Evolutionary conservation across 1,284 basidiomycete genomes (phyloP).

Genomic region (Heterobasidion annosum): DNA sequence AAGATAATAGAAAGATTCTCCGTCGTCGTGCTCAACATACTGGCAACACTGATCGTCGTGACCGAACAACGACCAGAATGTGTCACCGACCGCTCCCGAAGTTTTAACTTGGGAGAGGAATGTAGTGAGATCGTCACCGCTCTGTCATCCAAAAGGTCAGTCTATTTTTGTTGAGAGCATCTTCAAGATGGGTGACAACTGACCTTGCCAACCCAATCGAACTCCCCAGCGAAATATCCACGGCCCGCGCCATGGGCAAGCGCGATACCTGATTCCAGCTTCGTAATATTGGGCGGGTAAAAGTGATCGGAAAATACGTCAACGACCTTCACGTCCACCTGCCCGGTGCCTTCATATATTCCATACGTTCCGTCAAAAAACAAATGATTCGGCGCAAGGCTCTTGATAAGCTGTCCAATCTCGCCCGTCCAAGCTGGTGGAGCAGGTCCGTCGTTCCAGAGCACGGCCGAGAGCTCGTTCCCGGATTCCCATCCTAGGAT

Average conservation of each 20-base stretch:
- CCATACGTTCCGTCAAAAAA: slow-evolving; percentile 10
- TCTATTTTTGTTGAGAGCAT: neutral
- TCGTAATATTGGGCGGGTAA: slow-evolving; percentile 13
- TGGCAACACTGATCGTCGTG: slow-evolving; percentile 13
- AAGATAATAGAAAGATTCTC: slow-evolving; percentile 5
- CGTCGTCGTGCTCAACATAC: slow-evolving; percentile 14
- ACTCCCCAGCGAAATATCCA: slow-evolving; percentile 18
- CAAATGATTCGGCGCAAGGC: slow-evolving; percentile 22
- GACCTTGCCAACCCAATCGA: slow-evolving; percentile 14
- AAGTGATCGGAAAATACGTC: slow-evolving; percentile 12
- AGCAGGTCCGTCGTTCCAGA: slow-evolving; percentile 16
- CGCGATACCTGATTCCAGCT: slow-evolving; percentile 9
- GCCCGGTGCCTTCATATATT: slow-evolving; percentile 8
- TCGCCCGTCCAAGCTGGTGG: slow-evolving; percentile 22
- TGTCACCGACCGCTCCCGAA: slow-evolving; percentile 11
- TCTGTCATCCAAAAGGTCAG: neutral
- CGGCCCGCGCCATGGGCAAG: slow-evolving; percentile 12
- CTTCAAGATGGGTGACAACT: neutral
- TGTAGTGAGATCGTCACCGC: neutral
- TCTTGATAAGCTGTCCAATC: slow-evolving; percentile 20
- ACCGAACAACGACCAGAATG: slow-evolving; percentile 20
- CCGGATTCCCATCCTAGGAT: slow-evolving; percentile 27
- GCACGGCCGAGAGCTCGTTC: slow-evolving; percentile 21
- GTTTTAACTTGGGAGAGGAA: slow-evolving; percentile 12
- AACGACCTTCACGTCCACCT: slow-evolving; percentile 6